Percentiles rank a stretch among this genome's conserved stretches.
These are phyloP conservation scores for Murraya paniculata DNA, from an alignment of 345 rosid species.

Conservation along the genomic window DNA sequence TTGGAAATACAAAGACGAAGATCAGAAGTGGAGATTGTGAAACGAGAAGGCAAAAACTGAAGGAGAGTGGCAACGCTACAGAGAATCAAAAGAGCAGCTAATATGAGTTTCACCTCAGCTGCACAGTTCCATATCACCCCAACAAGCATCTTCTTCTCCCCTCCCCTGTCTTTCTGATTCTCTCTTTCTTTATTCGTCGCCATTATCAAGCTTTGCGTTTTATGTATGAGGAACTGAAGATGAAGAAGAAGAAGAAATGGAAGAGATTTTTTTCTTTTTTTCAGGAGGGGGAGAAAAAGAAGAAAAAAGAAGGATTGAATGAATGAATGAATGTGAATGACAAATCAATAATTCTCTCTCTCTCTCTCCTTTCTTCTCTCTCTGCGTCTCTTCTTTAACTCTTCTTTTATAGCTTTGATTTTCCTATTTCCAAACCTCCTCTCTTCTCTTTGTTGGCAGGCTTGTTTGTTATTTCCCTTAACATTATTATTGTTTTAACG, in stretches of 20 bases:
- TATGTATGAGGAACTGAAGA: neutral
- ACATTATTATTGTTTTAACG: neutral
- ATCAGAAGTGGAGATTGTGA: slow-evolving; percentile 68
- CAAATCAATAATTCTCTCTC: neutral
- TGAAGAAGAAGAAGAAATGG: neutral
- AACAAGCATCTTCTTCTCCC: slow-evolving; percentile 44
- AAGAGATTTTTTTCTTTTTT: neutral
- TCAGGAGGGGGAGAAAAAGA: neutral
- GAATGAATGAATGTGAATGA: neutral
- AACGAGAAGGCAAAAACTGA: slow-evolving; percentile 72
- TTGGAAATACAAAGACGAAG: slow-evolving; percentile 75
- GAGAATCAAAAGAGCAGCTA: slow-evolving; percentile 60
- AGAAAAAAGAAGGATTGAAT: neutral
- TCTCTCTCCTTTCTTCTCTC: neutral
- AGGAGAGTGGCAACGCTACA: slow-evolving; percentile 62
- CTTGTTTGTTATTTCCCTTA: neutral
- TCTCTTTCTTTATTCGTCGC: slow-evolving; percentile 44
- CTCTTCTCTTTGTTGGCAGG: neutral
- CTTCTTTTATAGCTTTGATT: neutral
- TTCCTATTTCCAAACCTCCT: neutral
- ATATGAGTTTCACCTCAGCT: slow-evolving; percentile 63
- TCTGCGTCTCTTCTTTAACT: neutral
- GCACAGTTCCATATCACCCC: slow-evolving; percentile 67
- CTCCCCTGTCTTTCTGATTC: slow-evolving; percentile 17
- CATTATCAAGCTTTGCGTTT: neutral